Percentiles rank a stretch among this genome's conserved stretches.
Evolutionary conservation across 164 flowering plant species (phyloP).

Genomic region (Tetrastigma voinierianum): DNA sequence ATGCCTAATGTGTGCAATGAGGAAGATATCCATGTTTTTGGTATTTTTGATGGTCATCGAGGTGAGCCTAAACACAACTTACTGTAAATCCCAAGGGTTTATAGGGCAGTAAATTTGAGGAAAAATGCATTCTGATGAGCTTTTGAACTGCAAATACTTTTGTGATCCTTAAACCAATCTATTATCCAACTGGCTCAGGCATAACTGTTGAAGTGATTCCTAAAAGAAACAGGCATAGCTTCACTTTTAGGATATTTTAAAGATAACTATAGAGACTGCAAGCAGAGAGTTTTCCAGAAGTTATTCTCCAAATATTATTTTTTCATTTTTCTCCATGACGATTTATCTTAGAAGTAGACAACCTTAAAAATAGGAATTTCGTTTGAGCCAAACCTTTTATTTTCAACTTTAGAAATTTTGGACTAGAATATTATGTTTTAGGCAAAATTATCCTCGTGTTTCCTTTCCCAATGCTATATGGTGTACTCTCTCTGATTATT

Average conservation of each 20-base stretch:
- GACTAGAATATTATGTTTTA: too few relatives aligned
- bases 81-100: neutral
- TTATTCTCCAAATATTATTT: neutral
- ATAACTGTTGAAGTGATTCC: neutral
- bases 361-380: too few relatives aligned
- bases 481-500: too few relatives aligned
- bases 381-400: too few relatives aligned
- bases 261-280: neutral
- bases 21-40: slow-evolving; percentile 66
- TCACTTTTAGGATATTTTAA: neutral
- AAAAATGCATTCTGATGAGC: neutral
- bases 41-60: slow-evolving; percentile 98
- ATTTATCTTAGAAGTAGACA: neutral
- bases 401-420: too few relatives aligned
- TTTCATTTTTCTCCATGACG: neutral
- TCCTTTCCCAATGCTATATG: too few relatives aligned
- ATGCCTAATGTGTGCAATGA: slow-evolving; percentile 60
- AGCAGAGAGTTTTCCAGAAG: neutral
- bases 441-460: too few relatives aligned
- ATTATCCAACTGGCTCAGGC: neutral
- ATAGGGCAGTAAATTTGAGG: slow-evolving; percentile 3
- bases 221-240: neutral
- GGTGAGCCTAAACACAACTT: slow-evolving; percentile 35
- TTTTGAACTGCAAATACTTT: neutral
- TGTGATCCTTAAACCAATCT: neutral